Base-by-base conservation (phyloP, 2,329 filamentous ascomycete species). In the Scytalidium lignicola region DNA sequence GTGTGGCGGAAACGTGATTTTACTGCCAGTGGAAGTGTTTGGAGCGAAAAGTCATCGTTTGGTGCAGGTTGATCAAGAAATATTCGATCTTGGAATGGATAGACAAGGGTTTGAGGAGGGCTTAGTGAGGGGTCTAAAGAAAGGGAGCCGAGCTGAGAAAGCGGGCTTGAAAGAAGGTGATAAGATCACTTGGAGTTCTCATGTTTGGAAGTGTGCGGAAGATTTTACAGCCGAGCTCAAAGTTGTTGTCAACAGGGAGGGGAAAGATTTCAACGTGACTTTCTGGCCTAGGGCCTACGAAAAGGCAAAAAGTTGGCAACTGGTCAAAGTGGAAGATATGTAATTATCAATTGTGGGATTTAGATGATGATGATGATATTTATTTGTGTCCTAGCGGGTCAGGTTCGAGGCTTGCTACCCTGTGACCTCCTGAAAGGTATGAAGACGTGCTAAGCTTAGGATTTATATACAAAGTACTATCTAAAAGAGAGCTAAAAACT, bases 71-170 rank as follows among this genome's bases (percentile, higher is more conserved):
- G 44, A 57, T 18, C 52, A 59, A 20, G 53, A 56, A 42, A 13
- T 54, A 13, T 42, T 61, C 7, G 58, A 62, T 23, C 57, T 62
- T 46, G 56, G 60, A 1, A 57, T 62, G 43, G 51, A 58, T 23
- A 29, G 48, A n/a, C 21, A 41, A 0, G 56, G 55, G 32, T 55
- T 62, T 52, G 52, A 58, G 0, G 37, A 42, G 10, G 54, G 55
- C 3, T 12, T 44, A 13, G 53, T 61, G 6, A 55, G 20, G 40
- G 55, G 49, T 2, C 44, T 62, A 12, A 55, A 53, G 28, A 19
- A 40, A 22, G 50, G 54, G 2, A 59, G 55, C 26, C 51, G 57
- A 49, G 60, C 58, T 10, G 50, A 54, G 43, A 29, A 58, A 19
- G 55, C 58, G 3, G 56, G 58, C 3, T 43, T 63, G 28, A 54